A percentile compares a stretch with the other conserved stretches of the same genome.
Evolutionary conservation across 352 stramenopile genomes (phyloP).

Genomic region (Thalassiosira livingstoniorum): DNA sequence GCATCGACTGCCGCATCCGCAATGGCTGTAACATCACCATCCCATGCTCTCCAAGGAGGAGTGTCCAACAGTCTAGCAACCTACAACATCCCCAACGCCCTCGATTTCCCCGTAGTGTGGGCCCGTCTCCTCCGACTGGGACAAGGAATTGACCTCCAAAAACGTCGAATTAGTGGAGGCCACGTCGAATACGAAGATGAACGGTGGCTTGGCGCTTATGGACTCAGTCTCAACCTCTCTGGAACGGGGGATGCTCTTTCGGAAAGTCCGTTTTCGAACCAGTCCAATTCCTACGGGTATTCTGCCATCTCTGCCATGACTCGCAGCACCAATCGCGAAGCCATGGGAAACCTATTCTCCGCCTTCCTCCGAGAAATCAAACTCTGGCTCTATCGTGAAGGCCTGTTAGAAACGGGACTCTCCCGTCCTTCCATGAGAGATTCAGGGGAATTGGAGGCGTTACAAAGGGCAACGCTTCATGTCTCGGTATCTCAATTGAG

Average conservation of each 20-base stretch:
- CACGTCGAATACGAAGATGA: conserved; percentile 96
- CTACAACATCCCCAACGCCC: conserved; percentile 51
- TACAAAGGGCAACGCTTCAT: conserved; percentile 85
- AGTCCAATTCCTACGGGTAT: conserved; percentile 19
- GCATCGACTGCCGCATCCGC: conserved; percentile 27
- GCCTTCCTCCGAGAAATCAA: conserved; percentile 85
- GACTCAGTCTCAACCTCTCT: conserved; percentile 86
- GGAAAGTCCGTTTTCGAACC: conserved; percentile 70
- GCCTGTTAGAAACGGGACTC: conserved; percentile 73
- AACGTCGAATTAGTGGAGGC: conserved; percentile 79
- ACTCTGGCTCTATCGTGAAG: conserved; percentile 84
- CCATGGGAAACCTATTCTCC: conserved; percentile 77
- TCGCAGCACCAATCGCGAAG: conserved; percentile 59
- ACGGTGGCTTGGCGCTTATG: conserved; percentile 93
- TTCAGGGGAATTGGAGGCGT: conserved; percentile 64
- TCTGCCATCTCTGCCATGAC: background rate
- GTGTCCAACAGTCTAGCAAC: conserved; percentile 44
- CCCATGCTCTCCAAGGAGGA: conserved; percentile 34
- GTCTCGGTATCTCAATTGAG: conserved; percentile 71
- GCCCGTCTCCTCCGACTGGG: conserved; percentile 77
- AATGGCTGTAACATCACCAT: conserved; percentile 36
- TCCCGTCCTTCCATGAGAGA: conserved; percentile 47
- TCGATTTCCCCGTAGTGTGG: conserved; percentile 77
- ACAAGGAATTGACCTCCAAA: conserved; percentile 86
- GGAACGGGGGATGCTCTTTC: conserved; percentile 78